Conservation (phyloP, 2,329 filamentous ascomycete species). For the Beauveria sp. region DNA sequence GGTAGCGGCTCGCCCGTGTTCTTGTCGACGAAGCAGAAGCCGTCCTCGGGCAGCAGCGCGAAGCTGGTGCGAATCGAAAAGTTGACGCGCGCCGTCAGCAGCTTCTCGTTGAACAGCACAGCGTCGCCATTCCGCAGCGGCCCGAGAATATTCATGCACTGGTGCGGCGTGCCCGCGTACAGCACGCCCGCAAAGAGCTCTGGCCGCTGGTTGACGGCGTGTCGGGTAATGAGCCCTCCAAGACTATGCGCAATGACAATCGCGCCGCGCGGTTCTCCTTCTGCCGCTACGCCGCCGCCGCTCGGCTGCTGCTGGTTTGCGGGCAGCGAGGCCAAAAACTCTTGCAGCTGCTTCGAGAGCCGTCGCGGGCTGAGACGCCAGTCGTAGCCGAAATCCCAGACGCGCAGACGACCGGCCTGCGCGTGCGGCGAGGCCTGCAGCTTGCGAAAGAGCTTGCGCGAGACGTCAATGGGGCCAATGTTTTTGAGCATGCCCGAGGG, state of each 20-base stretch:
- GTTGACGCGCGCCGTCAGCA: slow-evolving; percentile 87
- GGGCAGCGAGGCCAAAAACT: slow-evolving; percentile 65
- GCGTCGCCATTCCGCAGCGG: slow-evolving; percentile 89
- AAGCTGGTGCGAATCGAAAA: slow-evolving; percentile 86
- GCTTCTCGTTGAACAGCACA: slow-evolving; percentile 79
- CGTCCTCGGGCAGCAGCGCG: slow-evolving; percentile 76
- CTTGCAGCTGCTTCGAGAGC: slow-evolving; percentile 62
- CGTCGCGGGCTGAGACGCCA: slow-evolving; percentile 82
- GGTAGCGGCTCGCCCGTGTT: slow-evolving; percentile 71
- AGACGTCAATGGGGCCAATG: slow-evolving; percentile 87
- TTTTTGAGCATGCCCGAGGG: slow-evolving; percentile 84
- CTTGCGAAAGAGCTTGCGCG: slow-evolving; percentile 71
- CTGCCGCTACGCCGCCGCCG: too few species aligned
- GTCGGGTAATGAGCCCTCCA: slow-evolving; percentile 79
- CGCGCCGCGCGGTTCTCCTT: slow-evolving; percentile 48
- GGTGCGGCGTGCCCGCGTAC: slow-evolving; percentile 77
- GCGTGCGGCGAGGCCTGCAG: slow-evolving; percentile 68
- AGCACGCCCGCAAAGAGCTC: slow-evolving; percentile 81
- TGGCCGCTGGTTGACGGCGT: slow-evolving; percentile 78
- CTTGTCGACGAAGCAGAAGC: slow-evolving; percentile 80
- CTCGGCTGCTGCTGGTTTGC: slow-evolving; percentile 30
- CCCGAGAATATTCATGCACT: slow-evolving; percentile 86
- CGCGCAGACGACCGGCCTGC: slow-evolving; percentile 60
- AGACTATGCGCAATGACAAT: slow-evolving; percentile 80
- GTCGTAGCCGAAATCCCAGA: slow-evolving; percentile 92